Evolutionary conservation across 2,329 filamentous ascomycete species (phyloP).

Genomic region (Penicillium sp.): DNA sequence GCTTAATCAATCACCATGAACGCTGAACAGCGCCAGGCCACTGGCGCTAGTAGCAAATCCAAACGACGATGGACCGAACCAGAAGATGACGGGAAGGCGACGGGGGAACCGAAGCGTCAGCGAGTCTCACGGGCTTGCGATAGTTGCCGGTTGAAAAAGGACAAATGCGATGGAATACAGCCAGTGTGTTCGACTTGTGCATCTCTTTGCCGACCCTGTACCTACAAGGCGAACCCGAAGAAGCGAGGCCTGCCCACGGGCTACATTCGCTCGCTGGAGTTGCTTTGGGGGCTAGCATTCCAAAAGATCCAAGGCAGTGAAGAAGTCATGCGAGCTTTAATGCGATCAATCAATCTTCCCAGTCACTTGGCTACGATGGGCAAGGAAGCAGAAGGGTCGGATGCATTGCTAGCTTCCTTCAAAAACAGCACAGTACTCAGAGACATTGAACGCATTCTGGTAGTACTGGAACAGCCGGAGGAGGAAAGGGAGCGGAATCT

Average conservation of each 20-base stretch:
- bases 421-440: slow-evolving; percentile 60
- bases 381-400: slow-evolving; percentile 48
- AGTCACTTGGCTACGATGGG: slow-evolving; percentile 37
- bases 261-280: slow-evolving; percentile 71
- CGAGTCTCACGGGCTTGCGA: slow-evolving; percentile 68
- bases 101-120: slow-evolving; percentile 55
- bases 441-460: slow-evolving; percentile 62
- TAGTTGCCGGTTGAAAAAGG: slow-evolving; percentile 63
- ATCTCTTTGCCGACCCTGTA: slow-evolving; percentile 62
- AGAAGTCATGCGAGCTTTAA: slow-evolving; percentile 54
- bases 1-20: slow-evolving; percentile 32
- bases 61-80: slow-evolving; percentile 32
- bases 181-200: slow-evolving; percentile 67
- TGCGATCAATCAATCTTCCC: slow-evolving; percentile 48
- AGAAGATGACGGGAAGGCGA: slow-evolving; percentile 32
- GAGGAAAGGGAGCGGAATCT: slow-evolving; percentile 38
- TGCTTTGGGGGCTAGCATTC: slow-evolving; percentile 66
- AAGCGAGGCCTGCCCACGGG: slow-evolving; percentile 78
- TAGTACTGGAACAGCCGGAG: slow-evolving; percentile 39
- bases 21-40: slow-evolving; percentile 32
- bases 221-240: slow-evolving; percentile 70
- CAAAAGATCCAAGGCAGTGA: slow-evolving; percentile 61
- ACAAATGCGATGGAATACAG: slow-evolving; percentile 70
- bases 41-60: slow-evolving; percentile 29
- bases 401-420: slow-evolving; percentile 62